Base-by-base conservation (phyloP, 345 rosid species). In the Aurinia saxatilis region DNA sequence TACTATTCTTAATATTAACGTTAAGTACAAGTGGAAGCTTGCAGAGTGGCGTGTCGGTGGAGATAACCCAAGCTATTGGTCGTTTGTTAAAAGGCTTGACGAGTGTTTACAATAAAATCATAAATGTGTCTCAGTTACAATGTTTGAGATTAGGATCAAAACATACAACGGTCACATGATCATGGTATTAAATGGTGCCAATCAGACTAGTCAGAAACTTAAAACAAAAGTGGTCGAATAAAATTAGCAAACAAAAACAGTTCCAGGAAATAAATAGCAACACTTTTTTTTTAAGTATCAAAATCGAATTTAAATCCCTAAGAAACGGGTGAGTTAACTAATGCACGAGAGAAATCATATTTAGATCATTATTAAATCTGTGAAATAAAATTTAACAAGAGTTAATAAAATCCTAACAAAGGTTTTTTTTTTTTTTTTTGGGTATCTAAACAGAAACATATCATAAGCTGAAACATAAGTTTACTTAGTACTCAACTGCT, bases 21-120 rank as follows among this genome's bases (percentile, higher is more conserved):
- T 13, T 39, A 13, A 18, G 25, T 47, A 54, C 53, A 44, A 44
- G 70, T 36, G 37, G 61, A 44, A 33, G 15, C 12, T 44, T 42
- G 16, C 17, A 39, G 15, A 27, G 15, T 7, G 57, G 51, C 62
- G 57, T 30, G 55, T 55, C 63, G 70, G 70, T 66, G 63, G 63
- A 66, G 56, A 36, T 27, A 39, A 40, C 51, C 35, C 7, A 49
- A 49, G 44, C 44, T 44, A 50, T 36, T 49, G 50, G 41, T 27
- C 30, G 21, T 61, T 34, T 34, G 18, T 60, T 46, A 15, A 13
- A 7, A 30, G 30, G 33, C 8, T 25, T 45, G 44, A 46, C 42
- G 2, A 60, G 34, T 60, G 44, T 34, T 13, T 12, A 10, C 15
- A 13, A 48, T 13, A 2, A 29, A 21, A 4, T 21, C 25, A 21